phyloP scores from a whole-genome alignment of 371 early-diverging fungal species.

The Modicella reniformis region DNA sequence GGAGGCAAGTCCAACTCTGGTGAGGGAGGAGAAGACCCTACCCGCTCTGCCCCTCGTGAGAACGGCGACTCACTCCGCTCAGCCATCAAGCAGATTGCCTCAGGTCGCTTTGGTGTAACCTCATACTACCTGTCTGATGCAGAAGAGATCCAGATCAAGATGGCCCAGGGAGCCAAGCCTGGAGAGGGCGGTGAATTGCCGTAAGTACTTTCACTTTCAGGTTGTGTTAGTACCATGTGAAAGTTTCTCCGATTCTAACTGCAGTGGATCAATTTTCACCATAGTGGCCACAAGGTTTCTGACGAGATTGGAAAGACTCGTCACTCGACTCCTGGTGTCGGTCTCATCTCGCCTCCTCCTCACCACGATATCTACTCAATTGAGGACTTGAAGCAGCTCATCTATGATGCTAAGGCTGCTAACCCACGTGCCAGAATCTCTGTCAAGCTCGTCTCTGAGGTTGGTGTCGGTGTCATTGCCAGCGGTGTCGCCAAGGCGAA shows the following conservation, averaged over 20 bases:
- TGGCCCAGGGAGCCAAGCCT: slow-evolving; percentile 98
- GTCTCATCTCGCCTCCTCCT: slow-evolving; percentile 94
- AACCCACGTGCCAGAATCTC: slow-evolving; percentile 91
- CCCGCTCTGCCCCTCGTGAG: slow-evolving; percentile 69
- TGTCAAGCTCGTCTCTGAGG: slow-evolving; percentile 96
- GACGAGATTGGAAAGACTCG: slow-evolving; percentile 91
- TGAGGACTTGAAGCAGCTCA: slow-evolving; percentile 96
- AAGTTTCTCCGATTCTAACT: slow-evolving; percentile 55
- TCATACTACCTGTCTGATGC: slow-evolving; percentile 91
- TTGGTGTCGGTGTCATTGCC: slow-evolving; percentile 96
- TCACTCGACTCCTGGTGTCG: slow-evolving; percentile 95
- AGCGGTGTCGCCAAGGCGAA: slow-evolving; percentile 96
- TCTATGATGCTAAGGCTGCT: slow-evolving; percentile 94
- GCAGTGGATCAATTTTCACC: slow-evolving; percentile 33
- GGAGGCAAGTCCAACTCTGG: slow-evolving; percentile 98
- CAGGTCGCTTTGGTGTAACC: slow-evolving; percentile 97
- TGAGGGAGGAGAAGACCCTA: slow-evolving; percentile 96
- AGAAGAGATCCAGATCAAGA: slow-evolving; percentile 97
- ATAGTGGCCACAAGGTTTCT: slow-evolving; percentile 85
- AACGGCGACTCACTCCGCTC: slow-evolving; percentile 88
- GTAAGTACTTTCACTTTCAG: slow-evolving; percentile 15
- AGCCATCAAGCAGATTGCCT: slow-evolving; percentile 97
- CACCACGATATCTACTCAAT: slow-evolving; percentile 98
- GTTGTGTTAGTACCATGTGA: slow-evolving; percentile 17
- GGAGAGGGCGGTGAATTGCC: slow-evolving; percentile 91